A percentile compares a stretch with the other conserved stretches of the same genome.
These are phyloP conservation scores for Oryza punctata DNA, from an alignment of 176 grass and related monocot genomes.

Conservation along the genomic window DNA sequence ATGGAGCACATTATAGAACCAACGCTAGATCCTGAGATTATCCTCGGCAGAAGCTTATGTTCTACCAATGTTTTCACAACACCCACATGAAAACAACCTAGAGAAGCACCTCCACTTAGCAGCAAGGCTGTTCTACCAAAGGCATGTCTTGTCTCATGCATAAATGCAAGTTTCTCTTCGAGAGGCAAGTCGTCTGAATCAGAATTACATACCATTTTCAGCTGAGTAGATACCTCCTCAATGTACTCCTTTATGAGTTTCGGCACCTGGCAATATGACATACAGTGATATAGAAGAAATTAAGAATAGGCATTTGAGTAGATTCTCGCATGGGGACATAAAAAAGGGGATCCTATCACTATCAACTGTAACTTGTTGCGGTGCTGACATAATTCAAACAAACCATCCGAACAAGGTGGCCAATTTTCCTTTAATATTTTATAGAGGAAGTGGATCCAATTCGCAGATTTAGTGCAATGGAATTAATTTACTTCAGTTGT, in stretches of 20 bases:
- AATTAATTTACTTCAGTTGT: not conserved
- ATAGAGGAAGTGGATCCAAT: not conserved
- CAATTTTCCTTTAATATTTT: not conserved
- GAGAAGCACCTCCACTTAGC: slow-evolving; percentile 86
- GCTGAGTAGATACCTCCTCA: slow-evolving; percentile 88
- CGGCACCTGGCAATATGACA: slow-evolving; percentile 51
- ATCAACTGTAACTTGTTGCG: too few species aligned
- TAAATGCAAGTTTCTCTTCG: slow-evolving; percentile 91
- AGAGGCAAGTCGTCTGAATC: slow-evolving; percentile 86
- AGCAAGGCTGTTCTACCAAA: slow-evolving; percentile 91
- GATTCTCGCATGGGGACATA: not conserved
- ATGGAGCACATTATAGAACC: slow-evolving; percentile 88
- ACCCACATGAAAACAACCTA: slow-evolving; percentile 87
- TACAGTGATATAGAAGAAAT: not conserved
- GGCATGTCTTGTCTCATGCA: slow-evolving; percentile 93
- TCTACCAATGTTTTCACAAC: slow-evolving; percentile 85
- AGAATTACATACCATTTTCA: slow-evolving; percentile 85
- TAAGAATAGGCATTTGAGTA: not conserved
- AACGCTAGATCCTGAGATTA: slow-evolving; percentile 88
- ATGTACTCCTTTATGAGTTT: slow-evolving; percentile 97
- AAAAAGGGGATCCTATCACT: too few species aligned
- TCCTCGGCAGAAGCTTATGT: slow-evolving; percentile 82
- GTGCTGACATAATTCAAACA: not conserved
- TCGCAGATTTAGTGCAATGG: not conserved
- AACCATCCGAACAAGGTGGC: not conserved